These are phyloP conservation scores for Aspergillus jensenii DNA, from an alignment of 2,329 filamentous ascomycete genomes.

Conservation along the genomic window DNA sequence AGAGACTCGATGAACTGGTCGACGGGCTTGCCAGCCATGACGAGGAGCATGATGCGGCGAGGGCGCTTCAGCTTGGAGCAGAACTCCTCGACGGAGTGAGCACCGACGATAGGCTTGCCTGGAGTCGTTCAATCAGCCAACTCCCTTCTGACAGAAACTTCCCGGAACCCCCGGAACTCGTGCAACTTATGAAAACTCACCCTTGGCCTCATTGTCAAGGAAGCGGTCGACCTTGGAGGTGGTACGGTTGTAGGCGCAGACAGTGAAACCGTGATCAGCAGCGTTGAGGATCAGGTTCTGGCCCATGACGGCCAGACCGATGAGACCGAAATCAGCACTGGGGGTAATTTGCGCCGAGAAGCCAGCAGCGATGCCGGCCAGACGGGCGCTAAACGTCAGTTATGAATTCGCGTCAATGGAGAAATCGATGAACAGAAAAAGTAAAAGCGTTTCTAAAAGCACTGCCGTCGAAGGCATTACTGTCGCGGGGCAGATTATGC, in stretches of 20 bases:
- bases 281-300: constrained; percentile 90
- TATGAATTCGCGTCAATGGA: constrained; percentile 33
- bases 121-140: constrained; percentile 30
- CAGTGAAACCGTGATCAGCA: constrained; percentile 90
- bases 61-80: constrained; percentile 95
- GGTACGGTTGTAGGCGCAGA: constrained; percentile 98
- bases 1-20: constrained; percentile 99
- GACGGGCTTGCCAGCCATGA: constrained; percentile 96
- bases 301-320: constrained; percentile 87
- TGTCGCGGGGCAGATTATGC: neutral
- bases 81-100: constrained; percentile 92
- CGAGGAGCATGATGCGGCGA: constrained; percentile 95
- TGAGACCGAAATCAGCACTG: constrained; percentile 87
- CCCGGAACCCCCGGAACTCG: neutral
- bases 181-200: constrained; percentile 48
- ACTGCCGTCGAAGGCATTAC: neutral
- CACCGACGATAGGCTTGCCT: constrained; percentile 92
- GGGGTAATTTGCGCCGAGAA: constrained; percentile 54
- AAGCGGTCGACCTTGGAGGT: constrained; percentile 97
- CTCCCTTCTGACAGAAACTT: neutral
- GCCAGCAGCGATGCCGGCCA: constrained; percentile 71
- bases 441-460: neutral
- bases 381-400: constrained; percentile 63
- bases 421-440: neutral
- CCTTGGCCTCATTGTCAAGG: constrained; percentile 87